Conservation (phyloP, 1,139 yeast species). For the Meyerozyma smithsonii region DNA sequence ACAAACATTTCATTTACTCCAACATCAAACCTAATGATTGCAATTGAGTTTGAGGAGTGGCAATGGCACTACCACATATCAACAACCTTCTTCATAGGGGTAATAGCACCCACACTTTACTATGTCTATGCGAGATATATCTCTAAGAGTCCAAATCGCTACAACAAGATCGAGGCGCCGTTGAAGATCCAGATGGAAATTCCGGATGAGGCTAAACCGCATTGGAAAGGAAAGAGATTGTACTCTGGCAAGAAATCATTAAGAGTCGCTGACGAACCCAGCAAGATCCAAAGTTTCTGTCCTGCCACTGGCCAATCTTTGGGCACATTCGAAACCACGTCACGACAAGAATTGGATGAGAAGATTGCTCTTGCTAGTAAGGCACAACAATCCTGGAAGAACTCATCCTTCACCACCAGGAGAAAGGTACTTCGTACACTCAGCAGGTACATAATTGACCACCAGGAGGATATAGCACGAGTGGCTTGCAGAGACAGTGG, state of each 20-base stretch:
- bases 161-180: conserved; percentile 43
- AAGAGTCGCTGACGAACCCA: conserved; percentile 54
- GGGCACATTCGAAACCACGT: conserved; percentile 63
- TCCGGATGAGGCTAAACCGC: conserved; percentile 83
- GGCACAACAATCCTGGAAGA: conserved; percentile 62
- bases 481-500: conserved; percentile 97
- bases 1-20: too few species aligned
- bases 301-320: conserved; percentile 93
- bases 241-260: conserved; percentile 52
- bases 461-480: conserved; percentile 83
- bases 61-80: conserved; percentile 48
- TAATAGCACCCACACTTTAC: conserved; percentile 35
- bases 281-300: conserved; percentile 75
- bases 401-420: conserved; percentile 55
- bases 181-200: conserved; percentile 51
- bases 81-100: conserved; percentile 41
- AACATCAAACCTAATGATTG: conserved; percentile 28
- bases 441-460: conserved; percentile 63
- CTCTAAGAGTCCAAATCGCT: conserved; percentile 35
- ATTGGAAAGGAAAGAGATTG: conserved; percentile 86
- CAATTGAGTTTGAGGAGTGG: conserved; percentile 40
- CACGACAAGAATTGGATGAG: conserved; percentile 64
- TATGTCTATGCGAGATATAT: conserved; percentile 36
- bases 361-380: conserved; percentile 49
- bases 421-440: conserved; percentile 68